These are phyloP conservation scores for Rhodomyrtus psidioides DNA, from an alignment of 441 rosid species.

Conservation along the genomic window DNA sequence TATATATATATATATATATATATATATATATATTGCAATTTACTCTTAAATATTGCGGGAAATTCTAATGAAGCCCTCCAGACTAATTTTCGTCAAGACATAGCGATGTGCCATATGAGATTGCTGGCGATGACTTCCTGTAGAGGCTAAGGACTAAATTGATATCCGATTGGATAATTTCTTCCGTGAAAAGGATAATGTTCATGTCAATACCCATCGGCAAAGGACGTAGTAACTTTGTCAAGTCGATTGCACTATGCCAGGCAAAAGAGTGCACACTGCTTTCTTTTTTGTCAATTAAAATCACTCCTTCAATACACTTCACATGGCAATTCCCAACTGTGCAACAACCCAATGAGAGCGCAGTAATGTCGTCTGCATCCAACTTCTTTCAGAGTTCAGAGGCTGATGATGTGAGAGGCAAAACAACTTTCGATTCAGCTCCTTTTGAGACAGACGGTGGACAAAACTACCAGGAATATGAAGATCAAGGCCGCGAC, in stretches of 20 bases:
- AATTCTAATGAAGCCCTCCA: background rate
- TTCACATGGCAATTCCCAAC: background rate
- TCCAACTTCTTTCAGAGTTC: background rate
- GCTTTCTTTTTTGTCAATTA: background rate
- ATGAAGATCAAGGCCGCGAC: slow-evolving; percentile 30
- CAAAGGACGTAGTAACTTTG: background rate
- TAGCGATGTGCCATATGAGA: too few relatives aligned
- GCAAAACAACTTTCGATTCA: background rate
- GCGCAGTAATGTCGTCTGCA: background rate
- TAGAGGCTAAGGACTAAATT: fast-evolving
- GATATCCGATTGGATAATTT: too few relatives aligned
- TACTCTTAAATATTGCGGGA: background rate
- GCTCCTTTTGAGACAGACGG: slow-evolving; percentile 1
- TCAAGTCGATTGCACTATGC: background rate
- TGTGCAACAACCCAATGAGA: background rate
- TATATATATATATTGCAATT: too few relatives aligned
- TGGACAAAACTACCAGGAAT: slow-evolving; percentile 30
- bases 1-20: too few relatives aligned
- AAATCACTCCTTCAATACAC: background rate
- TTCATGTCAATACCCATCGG: background rate
- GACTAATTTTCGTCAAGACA: fast-evolving
- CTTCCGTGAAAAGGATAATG: too few relatives aligned
- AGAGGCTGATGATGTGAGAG: background rate
- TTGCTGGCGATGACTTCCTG: fast-evolving
- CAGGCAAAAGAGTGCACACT: background rate